Conservation (phyloP, 2,329 filamentous ascomycete species). For the Aspergillus luchuensis region DNA sequence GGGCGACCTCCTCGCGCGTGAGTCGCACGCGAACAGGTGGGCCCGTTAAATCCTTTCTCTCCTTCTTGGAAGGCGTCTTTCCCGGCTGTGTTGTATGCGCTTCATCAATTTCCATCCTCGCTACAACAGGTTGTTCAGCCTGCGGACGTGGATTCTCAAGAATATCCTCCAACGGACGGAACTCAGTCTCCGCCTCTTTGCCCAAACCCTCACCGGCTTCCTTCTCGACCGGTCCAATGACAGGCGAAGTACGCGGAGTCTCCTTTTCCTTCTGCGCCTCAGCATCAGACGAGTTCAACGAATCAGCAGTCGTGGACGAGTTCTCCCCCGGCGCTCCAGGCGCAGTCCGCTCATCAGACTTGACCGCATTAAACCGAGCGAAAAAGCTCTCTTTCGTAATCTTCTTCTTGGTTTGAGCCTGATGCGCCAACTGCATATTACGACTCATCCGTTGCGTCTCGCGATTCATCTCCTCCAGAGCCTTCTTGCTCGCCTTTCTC, state of each 20-base stretch:
- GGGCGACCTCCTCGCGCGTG: conserved; percentile 41
- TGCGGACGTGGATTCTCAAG: conserved; percentile 31
- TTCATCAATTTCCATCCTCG: conserved; percentile 13
- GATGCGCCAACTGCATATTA: conserved; percentile 87
- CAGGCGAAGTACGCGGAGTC: conserved; percentile 72
- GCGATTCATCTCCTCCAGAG: conserved; percentile 88
- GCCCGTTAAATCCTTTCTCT: conserved; percentile 32
- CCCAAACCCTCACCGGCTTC: conserved; percentile 2
- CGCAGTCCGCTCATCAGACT: conserved; percentile 36
- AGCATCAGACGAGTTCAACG: conserved; percentile 48
- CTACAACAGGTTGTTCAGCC: conserved; percentile 11
- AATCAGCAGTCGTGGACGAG: conserved; percentile 52
- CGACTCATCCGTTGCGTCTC: conserved; percentile 90
- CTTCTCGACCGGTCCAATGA: conserved; percentile 32
- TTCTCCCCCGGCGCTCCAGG: conserved; percentile 31
- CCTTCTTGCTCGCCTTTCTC: conserved; percentile 91
- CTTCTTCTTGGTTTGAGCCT: conserved; percentile 88
- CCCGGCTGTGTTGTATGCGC: conserved; percentile 25
- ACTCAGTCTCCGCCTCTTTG: conserved; percentile 7
- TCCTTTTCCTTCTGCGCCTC: conserved; percentile 51
- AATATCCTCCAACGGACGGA: conserved; percentile 45
- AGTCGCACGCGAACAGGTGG: conserved; percentile 44
- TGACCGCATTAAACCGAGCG: conserved; percentile 76
- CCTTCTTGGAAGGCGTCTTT: conserved; percentile 27
- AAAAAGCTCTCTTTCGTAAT: conserved; percentile 82